Evolutionary conservation across 768 basidiomycete genomes (phyloP).

Genomic region (Leccinum fibrillosum): DNA sequence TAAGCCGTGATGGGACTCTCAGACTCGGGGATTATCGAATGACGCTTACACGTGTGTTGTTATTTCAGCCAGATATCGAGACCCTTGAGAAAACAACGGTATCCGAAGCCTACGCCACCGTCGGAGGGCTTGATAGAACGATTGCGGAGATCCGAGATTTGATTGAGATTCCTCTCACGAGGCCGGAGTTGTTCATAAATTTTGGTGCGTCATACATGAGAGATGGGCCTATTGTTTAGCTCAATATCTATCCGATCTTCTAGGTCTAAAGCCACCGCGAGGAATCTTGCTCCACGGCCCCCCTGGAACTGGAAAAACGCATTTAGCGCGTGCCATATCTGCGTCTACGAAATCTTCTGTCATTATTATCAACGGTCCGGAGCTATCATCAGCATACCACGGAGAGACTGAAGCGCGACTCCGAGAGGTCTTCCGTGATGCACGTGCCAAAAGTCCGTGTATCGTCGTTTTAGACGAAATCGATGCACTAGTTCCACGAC

Average conservation of each 20-base stretch:
- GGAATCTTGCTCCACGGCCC: conserved; percentile 94
- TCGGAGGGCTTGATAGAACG: conserved; percentile 88
- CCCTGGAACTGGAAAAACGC: conserved; percentile 97
- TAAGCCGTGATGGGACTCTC: conserved; percentile 13
- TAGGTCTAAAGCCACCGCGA: conserved; percentile 91
- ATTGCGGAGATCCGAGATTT: conserved; percentile 83
- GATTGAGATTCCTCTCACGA: conserved; percentile 79
- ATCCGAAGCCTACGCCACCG: conserved; percentile 67
- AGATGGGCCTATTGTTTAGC: conserved; percentile 14
- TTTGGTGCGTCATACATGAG: conserved; percentile 49
- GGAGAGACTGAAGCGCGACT: conserved; percentile 94
- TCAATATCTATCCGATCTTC: conserved; percentile 3
- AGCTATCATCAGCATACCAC: conserved; percentile 92
- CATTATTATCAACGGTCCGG: conserved; percentile 93
- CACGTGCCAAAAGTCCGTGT: conserved; percentile 77
- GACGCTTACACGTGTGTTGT: conserved; percentile 12
- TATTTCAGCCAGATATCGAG: conserved; percentile 44
- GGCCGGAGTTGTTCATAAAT: conserved; percentile 76
- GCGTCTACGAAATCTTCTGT: conserved; percentile 81
- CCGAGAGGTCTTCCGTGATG: conserved; percentile 86
- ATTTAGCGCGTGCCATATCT: conserved; percentile 92
- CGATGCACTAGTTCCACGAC: conserved; percentile 86
- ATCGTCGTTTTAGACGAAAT: conserved; percentile 96
- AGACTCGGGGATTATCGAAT: conserved; percentile 5
- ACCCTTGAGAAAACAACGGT: conserved; percentile 40